Base-by-base conservation (phyloP, 2,329 filamentous ascomycete species). In the Trichophyton mentagrophytes region DNA sequence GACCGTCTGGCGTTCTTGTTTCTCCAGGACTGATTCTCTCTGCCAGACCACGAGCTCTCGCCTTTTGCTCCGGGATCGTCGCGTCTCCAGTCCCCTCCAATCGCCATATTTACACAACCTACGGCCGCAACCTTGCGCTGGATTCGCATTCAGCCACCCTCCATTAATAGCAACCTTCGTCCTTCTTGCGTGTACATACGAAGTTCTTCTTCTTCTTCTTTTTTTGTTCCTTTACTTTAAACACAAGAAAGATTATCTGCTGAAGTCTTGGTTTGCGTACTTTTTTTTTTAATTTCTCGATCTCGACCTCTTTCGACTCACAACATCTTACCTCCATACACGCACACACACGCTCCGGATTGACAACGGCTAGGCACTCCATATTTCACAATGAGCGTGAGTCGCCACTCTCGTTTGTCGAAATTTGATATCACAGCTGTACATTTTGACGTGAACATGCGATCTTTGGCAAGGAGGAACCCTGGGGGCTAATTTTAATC, bases 321-420 rank as follows among this genome's bases (percentile, higher is more conserved):
- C n/a, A 33, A 27, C 13, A n/a, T 5, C 11, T 9, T 22, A 30
- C 57, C 1, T 22, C 9, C 13, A n/a, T 6, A 44, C 13, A 17
- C n/a, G 3, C 25, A 44, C 13, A 20, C 22, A 17, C 33, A 22
- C 30, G 38, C 33, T 30, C 30, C 33, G 22, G 33, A 38, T 38
- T 59, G 40, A 42, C 25, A 17, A 15, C 47, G 15, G 15, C 27
- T 11, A 49, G 17, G 15, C 22, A 33, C 58, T 25, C 57, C 17
- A 30, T 44, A 42, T 17, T 42, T 47, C 38, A 58, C 57, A 58
- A 42, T 63, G 63, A 63, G 63, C 53, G 63, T 64, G 60, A 64
- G 61, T 63, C 42, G 20, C n/a, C 15, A 46, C 36, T 17, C 25
- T 25, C 49, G 22, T 60, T 38, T 46, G 13, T 11, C 55, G 36